Evolutionary conservation across 768 basidiomycete species (phyloP).

Genomic region (Sarcodon aspratus): DNA sequence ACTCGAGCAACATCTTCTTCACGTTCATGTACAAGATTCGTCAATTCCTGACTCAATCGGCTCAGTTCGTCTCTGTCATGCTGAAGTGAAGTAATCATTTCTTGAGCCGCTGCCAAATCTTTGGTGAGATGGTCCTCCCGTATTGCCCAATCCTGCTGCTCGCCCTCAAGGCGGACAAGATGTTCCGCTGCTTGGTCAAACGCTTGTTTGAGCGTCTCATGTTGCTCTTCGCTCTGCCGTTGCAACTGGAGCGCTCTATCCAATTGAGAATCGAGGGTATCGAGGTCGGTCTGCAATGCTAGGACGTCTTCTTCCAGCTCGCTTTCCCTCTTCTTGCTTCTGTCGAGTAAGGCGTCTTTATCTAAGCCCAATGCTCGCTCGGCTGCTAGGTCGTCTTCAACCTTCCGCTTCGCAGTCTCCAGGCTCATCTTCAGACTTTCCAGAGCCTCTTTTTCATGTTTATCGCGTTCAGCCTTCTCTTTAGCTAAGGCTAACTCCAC

Average conservation of each 20-base stretch:
- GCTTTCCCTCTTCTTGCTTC: slow-evolving; percentile 76
- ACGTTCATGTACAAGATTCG: slow-evolving; percentile 55
- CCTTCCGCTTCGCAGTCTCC: slow-evolving; percentile 72
- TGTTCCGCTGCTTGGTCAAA: slow-evolving; percentile 85
- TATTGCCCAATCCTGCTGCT: slow-evolving; percentile 54
- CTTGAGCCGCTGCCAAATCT: slow-evolving; percentile 44
- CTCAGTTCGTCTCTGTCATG: slow-evolving; percentile 50
- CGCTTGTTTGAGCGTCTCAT: slow-evolving; percentile 54
- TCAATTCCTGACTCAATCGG: slow-evolving; percentile 57
- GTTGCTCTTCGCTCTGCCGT: slow-evolving; percentile 72
- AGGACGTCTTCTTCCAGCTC: slow-evolving; percentile 80
- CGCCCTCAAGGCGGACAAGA: slow-evolving; percentile 68
- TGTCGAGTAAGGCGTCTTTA: slow-evolving; percentile 72
- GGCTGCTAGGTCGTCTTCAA: slow-evolving; percentile 72
- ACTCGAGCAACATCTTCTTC: slow-evolving; percentile 69
- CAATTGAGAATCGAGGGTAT: slow-evolving; percentile 76
- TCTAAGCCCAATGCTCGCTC: slow-evolving; percentile 74
- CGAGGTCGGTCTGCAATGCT: slow-evolving; percentile 73
- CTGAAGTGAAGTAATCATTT: slow-evolving; percentile 46
- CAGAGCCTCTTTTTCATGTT: slow-evolving; percentile 66
- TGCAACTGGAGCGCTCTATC: slow-evolving; percentile 69
- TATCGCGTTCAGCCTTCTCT: slow-evolving; percentile 82
- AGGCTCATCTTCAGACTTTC: slow-evolving; percentile 74
- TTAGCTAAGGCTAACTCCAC: slow-evolving; percentile 69
- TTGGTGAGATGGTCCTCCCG: slow-evolving; percentile 55